A percentile compares a stretch with the other conserved stretches of the same genome.
Conservation (phyloP, 179 eudicot species). For the Beta macrorhiza region DNA sequence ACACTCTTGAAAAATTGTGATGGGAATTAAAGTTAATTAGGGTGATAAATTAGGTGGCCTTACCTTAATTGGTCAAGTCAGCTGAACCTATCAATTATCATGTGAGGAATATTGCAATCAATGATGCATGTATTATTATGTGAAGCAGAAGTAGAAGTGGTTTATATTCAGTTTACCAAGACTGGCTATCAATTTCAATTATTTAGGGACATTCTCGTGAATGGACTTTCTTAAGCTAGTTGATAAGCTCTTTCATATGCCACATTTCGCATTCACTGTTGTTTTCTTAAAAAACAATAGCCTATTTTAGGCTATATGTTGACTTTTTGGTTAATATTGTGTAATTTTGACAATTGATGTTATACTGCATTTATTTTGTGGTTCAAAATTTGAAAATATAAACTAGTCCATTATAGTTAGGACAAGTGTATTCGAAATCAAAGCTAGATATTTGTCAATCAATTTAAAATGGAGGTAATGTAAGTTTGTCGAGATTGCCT, state of each 20-base stretch:
- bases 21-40: too few relatives aligned
- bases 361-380: background rate
- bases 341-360: background rate
- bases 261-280: constrained; percentile 5
- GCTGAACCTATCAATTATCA: background rate
- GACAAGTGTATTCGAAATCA: background rate
- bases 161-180: background rate
- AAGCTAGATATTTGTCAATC: background rate
- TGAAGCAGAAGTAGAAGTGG: background rate
- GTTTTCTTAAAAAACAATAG: too few relatives aligned
- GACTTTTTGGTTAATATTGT: constrained; percentile 2
- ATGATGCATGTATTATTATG: background rate
- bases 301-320: background rate
- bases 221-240: background rate
- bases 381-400: background rate
- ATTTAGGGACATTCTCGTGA: constrained; percentile 10
- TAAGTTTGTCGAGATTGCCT: background rate
- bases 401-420: too few relatives aligned
- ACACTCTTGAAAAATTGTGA: too few relatives aligned
- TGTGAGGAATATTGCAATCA: constrained; percentile 4
- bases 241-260: background rate
- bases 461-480: background rate
- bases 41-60: too few relatives aligned
- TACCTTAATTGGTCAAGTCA: background rate
- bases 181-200: constrained; percentile 8